phyloP scores from a whole-genome alignment of 257 asterid species.

The Solanum okadae region DNA sequence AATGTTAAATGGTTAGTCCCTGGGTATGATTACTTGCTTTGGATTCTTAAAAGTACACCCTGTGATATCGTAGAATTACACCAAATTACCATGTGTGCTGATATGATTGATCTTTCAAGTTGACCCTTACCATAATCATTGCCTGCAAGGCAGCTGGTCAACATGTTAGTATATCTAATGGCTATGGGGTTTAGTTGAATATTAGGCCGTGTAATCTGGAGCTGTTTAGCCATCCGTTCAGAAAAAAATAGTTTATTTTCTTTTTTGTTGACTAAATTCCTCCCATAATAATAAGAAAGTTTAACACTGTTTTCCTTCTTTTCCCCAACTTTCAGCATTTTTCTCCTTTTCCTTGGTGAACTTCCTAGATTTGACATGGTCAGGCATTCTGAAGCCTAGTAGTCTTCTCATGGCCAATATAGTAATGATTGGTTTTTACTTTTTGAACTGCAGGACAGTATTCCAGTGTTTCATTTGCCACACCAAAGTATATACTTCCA shows the following conservation, averaged over 20 bases:
- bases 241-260: background rate
- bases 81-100: background rate
- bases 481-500: background rate
- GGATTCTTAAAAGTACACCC: background rate
- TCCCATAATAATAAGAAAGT: background rate
- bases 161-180: background rate
- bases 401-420: background rate
- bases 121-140: background rate
- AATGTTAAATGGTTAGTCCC: background rate
- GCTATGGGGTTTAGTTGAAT: background rate
- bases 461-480: background rate
- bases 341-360: background rate
- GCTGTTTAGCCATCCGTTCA: background rate
- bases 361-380: background rate
- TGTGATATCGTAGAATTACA: background rate
- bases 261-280: background rate
- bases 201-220: background rate
- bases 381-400: background rate
- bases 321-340: background rate
- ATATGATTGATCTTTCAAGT: background rate
- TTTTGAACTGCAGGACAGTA: background rate
- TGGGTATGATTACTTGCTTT: background rate
- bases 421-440: background rate
- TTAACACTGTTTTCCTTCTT: background rate
- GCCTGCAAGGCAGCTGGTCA: background rate